Evolutionary conservation across 768 basidiomycete genomes (phyloP), one percentile per base, ranked within the genome.

Genomic region (Rhizopogon vinicolor): DNA sequence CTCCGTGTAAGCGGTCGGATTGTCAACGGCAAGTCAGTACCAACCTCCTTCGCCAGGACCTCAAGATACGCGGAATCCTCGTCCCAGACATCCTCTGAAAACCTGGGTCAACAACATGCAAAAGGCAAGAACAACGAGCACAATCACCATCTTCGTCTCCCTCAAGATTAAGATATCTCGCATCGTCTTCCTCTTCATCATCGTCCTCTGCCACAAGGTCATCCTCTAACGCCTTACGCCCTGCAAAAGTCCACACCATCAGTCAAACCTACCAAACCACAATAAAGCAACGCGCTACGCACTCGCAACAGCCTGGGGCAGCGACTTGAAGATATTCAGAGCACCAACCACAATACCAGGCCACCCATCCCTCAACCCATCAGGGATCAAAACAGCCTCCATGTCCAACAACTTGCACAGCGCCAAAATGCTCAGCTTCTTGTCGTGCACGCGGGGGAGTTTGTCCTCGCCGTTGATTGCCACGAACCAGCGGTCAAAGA

Each of bases 61-160:
- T 94, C 91, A 43, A 93, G 77, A 66, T 93, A 95, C 7, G 87
- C 89, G 7, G 91, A 91, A 62, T 93, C 90, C 56, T 90, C 87
- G 63, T 94, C 92, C 85, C 88, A 93, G 14, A 93, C 90, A 68
- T 95, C 93, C 65, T 90, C 91, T 85, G 61, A 58, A 39, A 25
- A 7, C 2, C 28, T 14, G 14, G 14, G 18, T 58, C 14, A 59
- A 54, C 19, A 42, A 18, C 19, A 44, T 40, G 29, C 39, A 18
- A 31, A 3, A 33, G 6, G 3, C 33, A 49, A 28, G 8, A 16
- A 29, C 4, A 37, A 41, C 28, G 22, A 18, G 29, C 6, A 6
- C 73, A 12, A 35, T 56, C 53, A 79, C 84, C 84, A 63, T 87
- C 86, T 16, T 70, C 68, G 42, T 89, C 87, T 53, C 84, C 87